Conservation (phyloP, 176 grass and related monocot species). For the Triticum aestivum region DNA sequence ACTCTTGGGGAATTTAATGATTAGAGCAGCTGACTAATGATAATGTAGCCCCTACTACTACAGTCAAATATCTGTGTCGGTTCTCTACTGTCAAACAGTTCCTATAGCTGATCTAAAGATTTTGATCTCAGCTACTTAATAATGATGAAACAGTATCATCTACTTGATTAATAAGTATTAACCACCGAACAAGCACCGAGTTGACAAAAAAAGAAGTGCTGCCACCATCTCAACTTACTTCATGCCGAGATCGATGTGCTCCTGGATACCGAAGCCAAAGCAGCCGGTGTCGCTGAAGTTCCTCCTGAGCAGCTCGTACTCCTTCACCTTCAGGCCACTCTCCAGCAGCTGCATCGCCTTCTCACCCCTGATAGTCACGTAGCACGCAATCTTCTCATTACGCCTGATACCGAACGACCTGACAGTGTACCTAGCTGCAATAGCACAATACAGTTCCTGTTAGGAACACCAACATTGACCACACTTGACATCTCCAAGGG, state of each 20-base stretch:
- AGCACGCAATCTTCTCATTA: conserved; percentile 92
- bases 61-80: background rate
- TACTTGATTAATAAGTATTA: background rate
- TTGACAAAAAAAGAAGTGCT: background rate
- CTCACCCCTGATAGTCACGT: conserved; percentile 75
- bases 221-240: conserved; percentile 49
- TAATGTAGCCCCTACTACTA: background rate
- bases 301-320: conserved; percentile 84
- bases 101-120: too few species aligned
- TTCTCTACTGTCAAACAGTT: background rate
- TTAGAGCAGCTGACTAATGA: background rate
- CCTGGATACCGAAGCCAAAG: conserved; percentile 89
- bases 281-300: conserved; percentile 89
- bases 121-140: background rate
- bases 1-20: background rate
- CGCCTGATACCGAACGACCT: conserved; percentile 77
- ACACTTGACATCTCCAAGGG: background rate
- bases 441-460: background rate
- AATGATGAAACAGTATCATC: background rate
- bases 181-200: background rate
- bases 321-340: conserved; percentile 91
- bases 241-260: conserved; percentile 92
- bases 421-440: conserved; percentile 69
- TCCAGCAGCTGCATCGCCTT: conserved; percentile 95
- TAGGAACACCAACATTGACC: background rate